Evolutionary conservation across 2,329 filamentous ascomycete species (phyloP), one percentile per base, ranked within the genome.

Genomic region (Apiospora koreana): DNA sequence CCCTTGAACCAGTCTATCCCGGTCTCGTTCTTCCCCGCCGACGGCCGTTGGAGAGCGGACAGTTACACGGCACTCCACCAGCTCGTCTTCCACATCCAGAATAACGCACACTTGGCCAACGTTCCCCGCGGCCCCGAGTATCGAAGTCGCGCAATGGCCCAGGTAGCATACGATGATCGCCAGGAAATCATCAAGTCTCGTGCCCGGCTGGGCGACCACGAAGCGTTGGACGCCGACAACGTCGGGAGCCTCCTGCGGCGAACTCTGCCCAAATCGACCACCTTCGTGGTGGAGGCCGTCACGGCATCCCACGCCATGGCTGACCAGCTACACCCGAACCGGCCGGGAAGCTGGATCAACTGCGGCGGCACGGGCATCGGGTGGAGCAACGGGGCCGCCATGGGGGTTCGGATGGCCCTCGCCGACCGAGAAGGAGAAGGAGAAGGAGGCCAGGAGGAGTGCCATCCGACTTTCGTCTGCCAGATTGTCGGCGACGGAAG

Each of bases 281-380:
- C 95, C 71, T 95, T 88, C 83, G 91, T 90, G 2, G 84, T 96
- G 58, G 93, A 96, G 80, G 90, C 93, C 0, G 93, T 96, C 0
- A 96, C 93, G 0, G 89, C 93, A 70, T 90, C 91, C 0, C 80
- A 80, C 0, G 87, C 90, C 38, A 89, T 94, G 0, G 86, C 89
- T 35, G 92, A 96, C 74, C 92, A 94, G 73, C 82, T 96, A 9
- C 89, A 90, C 75, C 86, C 89, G 2, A 90, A 86, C 0, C 77
- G 89, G 0, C 93, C 93, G 0, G 92, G 92, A 0, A 90, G 89
- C 0, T 94, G 91, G 91, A 89, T 95, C 76, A 95, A 94, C 79
- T 95, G 93, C 77, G 93, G 93, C 1, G 93, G 92, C 0, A 93
- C 92, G 18, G 93, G 93, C 2, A 88, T 95, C 0, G 93, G 93